Evolutionary conservation across 306 rosid genomes (phyloP).

Genomic region (Oemleria cerasiformis): DNA sequence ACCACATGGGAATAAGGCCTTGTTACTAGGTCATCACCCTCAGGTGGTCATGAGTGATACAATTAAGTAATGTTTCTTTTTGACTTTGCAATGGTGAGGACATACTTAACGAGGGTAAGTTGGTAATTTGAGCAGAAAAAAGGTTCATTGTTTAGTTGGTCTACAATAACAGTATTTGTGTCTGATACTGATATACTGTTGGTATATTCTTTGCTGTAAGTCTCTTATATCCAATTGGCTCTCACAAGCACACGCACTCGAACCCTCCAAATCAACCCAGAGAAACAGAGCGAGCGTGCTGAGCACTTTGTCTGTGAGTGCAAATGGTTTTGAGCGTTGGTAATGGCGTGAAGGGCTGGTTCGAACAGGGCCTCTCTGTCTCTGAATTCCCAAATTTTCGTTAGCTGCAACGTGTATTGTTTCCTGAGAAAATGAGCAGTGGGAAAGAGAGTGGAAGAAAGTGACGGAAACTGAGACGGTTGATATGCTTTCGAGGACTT

Average conservation of each 20-base stretch:
- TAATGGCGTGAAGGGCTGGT: constrained; percentile 33
- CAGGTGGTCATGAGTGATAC: too few relatives aligned
- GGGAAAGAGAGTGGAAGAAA: constrained; percentile 12
- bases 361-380: constrained; percentile 50
- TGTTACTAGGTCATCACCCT: too few relatives aligned
- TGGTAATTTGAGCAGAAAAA: constrained; percentile 18
- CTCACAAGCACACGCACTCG: constrained; percentile 21
- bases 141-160: constrained; percentile 19
- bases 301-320: neutral
- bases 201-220: constrained; percentile 54
- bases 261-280: neutral
- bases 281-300: too few relatives aligned
- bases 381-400: constrained; percentile 22
- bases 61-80: too few relatives aligned
- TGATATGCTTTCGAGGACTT: constrained; percentile 21
- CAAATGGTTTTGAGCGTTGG: constrained; percentile 47
- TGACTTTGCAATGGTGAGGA: too few relatives aligned
- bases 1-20: too few relatives aligned
- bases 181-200: constrained; percentile 30
- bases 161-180: constrained; percentile 26
- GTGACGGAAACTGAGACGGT: constrained; percentile 7
- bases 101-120: constrained; percentile 11
- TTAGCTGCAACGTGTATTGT: neutral
- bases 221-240: constrained; percentile 29
- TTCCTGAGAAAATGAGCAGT: constrained; percentile 7